Base-by-base conservation (phyloP, 768 basidiomycete species). In the Lenzites betulinus region DNA sequence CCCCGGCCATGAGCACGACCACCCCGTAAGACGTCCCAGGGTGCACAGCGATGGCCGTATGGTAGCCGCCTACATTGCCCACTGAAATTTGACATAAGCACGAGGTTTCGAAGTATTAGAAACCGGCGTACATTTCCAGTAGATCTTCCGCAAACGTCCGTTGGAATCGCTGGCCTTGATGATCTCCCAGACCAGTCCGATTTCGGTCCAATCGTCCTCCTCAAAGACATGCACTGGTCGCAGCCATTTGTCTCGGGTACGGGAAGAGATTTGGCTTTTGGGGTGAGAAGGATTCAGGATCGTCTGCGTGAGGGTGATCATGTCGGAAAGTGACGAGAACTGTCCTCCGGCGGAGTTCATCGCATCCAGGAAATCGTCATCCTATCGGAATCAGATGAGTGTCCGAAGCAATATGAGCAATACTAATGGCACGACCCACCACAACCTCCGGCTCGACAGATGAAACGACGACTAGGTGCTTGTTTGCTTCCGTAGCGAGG, bases 301-400 rank as follows among this genome's bases (percentile, higher is more conserved):
- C 3, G 76, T 74, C 54, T 77, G 76, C 74, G 80, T 80, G 47
- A 81, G 50, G 8, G 66, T 77, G 16, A 69, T 67, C 7, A 81
- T 69, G 63, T 85, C 84, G 0, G 75, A 65, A 11, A 85, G 70
- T 0, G 82, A 83, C 60, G 77, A 76, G 65, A 80, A 81, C 62
- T 85, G 83, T 1, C 82, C 83, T 2, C 77, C 83, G 2, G 39
- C 65, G 1, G 82, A 73, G 56, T 82, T 80, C 59, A 66, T 67
- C 0, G 73, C 67, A 51, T 78, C 78, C 18, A 67, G 59, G 54
- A 81, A 74, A 48, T 74, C 71, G 13, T 68, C 64, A 54, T 82
- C 79, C 74, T 80, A 38, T n/a, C n/a, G 8, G 80, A 69, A 3
- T 82, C 72, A 79, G 26, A 83, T 63, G 15, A 74, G 65, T 0